Base-by-base conservation (phyloP, 1,284 basidiomycete genomes). In the Marasmius oreades region DNA sequence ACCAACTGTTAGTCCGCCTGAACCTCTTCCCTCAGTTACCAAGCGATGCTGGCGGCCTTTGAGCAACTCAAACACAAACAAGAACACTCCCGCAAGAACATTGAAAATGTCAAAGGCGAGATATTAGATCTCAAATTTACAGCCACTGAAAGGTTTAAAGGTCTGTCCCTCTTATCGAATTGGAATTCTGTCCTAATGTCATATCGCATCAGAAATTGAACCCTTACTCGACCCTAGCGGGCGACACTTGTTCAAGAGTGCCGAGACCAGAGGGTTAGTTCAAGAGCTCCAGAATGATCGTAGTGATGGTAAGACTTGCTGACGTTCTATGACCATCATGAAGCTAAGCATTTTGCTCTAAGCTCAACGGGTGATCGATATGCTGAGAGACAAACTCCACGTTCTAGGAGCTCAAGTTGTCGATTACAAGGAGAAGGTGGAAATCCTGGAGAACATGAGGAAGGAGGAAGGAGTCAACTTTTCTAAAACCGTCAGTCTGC, bases 291-390 rank as follows among this genome's bases (percentile, higher is more conserved):
- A 73, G 51, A 62, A 66, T 22, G 67, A 71, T 51, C 60, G 73
- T 5, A 61, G 63, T 22, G 62, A 66, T 20, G 65, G 71, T 70
- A 63, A 31, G 65, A 51, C 31, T 45, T n/a, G 52, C 22, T 51
- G 34, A 46, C 33, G 47, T 58, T 58, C 14, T 47, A n/a, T 45
- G 31, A 18, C 18, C 7, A 8, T 16, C 14, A 3, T 14, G 46
- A 23, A 50, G 16, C 20, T 20, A 23, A 48, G 10, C 55, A 46
- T 50, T 46, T 10, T 55, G 56, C 61, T 58, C 22, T n/a, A 48
- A 82, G 80, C 80, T 3, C 72, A 77, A 58, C 74, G 80, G 58
- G 79, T 82, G 33, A 77, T 72, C 20, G 80, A 82, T 51, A 63
- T 82, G 10, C 69, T 82, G 3, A 75, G 79, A n/a, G 77, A 80